phyloP scores from a whole-genome alignment of 306 rosid species.

The Boehmeria nivea region DNA sequence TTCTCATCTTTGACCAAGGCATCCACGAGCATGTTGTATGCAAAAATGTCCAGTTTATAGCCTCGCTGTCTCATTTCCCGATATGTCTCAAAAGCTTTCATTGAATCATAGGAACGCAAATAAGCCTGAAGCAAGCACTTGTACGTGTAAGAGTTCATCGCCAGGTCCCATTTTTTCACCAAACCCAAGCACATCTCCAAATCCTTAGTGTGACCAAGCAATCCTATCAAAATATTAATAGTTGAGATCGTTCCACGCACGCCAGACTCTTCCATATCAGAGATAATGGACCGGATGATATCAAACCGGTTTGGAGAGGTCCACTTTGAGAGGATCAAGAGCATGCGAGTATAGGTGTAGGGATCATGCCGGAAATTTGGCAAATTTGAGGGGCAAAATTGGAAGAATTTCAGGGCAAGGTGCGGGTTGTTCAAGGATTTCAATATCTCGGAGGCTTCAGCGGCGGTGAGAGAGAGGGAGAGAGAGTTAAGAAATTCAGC shows the following conservation, averaged over 20 bases:
- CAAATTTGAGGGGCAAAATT: constrained; percentile 58
- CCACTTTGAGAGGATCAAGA: constrained; percentile 78
- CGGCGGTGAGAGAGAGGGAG: constrained; percentile 54
- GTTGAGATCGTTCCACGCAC: constrained; percentile 71
- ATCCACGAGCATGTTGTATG: constrained; percentile 79
- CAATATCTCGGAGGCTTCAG: constrained; percentile 84
- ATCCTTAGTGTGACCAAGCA: constrained; percentile 51
- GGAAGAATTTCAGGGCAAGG: constrained; percentile 70
- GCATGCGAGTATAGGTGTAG: constrained; percentile 68
- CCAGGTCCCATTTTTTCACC: constrained; percentile 73
- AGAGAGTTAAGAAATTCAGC: constrained; percentile 57
- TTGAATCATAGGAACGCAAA: constrained; percentile 48
- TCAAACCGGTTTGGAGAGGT: constrained; percentile 47
- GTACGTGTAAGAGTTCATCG: constrained; percentile 64
- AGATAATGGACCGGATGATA: constrained; percentile 42
- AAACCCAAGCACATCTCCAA: constrained; percentile 44
- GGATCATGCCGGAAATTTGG: constrained; percentile 63
- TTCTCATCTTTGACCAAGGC: constrained; percentile 64
- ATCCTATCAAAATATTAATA: constrained; percentile 61
- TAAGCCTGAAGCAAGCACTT: constrained; percentile 89
- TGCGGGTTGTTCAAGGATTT: constrained; percentile 55
- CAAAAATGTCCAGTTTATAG: constrained; percentile 59
- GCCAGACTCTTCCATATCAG: constrained; percentile 47
- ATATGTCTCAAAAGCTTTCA: constrained; percentile 48
- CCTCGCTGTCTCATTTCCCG: constrained; percentile 50